Percentiles rank a stretch among this genome's conserved stretches.
These are phyloP conservation scores for Botrytis tulipae DNA, from an alignment of 2,329 filamentous ascomycete species.

Conservation along the genomic window DNA sequence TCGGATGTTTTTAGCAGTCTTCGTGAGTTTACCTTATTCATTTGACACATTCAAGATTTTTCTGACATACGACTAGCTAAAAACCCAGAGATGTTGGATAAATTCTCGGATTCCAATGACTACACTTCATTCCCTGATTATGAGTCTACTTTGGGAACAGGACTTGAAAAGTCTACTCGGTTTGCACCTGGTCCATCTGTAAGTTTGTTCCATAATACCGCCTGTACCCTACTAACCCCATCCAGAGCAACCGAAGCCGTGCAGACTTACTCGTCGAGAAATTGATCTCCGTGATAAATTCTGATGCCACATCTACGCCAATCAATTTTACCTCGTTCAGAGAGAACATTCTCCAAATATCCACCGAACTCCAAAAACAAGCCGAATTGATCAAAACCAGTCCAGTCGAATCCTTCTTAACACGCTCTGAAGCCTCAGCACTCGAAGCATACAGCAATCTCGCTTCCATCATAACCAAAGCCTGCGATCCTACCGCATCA, in stretches of 20 bases:
- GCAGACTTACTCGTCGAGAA: conserved; percentile 29
- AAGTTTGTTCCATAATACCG: conserved; percentile 10
- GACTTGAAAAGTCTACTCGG: conserved; percentile 33
- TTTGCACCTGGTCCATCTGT: conserved; percentile 34
- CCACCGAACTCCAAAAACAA: conserved; percentile 14
- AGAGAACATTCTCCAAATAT: not conserved
- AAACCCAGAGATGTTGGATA: conserved; percentile 14
- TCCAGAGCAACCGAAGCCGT: conserved; percentile 29
- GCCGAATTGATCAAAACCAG: not conserved
- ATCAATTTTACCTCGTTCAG: not conserved
- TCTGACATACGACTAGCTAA: conserved; percentile 11
- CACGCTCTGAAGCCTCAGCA: conserved; percentile 27
- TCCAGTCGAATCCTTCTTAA: conserved; percentile 21
- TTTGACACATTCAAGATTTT: not conserved
- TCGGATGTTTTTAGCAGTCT: conserved; percentile 31
- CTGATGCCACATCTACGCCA: conserved; percentile 1
- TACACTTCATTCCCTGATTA: conserved; percentile 38
- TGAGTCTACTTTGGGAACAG: conserved; percentile 28
- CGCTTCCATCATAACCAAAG: conserved; percentile 27
- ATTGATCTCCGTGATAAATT: conserved; percentile 26
- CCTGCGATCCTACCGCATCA: conserved; percentile 25
- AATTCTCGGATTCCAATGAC: conserved; percentile 35
- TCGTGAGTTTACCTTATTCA: conserved; percentile 29
- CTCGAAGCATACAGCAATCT: conserved; percentile 28
- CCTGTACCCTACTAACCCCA: conserved; percentile 22